Base-by-base conservation (phyloP, 768 basidiomycete genomes). In the Rhodotorula paludigena region DNA sequence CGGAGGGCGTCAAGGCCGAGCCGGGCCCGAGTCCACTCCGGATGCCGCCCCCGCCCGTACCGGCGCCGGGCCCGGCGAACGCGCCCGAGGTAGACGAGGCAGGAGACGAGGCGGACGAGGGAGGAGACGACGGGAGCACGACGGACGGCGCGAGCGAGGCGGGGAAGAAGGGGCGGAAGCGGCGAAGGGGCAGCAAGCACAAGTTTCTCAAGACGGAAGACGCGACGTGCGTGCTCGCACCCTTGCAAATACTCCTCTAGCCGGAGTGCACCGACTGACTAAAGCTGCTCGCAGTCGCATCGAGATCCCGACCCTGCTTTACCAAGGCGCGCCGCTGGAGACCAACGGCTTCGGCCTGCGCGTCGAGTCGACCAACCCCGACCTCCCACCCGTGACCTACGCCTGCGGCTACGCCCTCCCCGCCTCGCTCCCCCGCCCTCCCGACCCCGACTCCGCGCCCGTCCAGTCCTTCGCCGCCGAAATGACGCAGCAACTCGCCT, bases 1-100 rank as follows among this genome's bases (percentile, higher is more conserved):
- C 52, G 52, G 35, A 21, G 5, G 21, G 39, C 32, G 56, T 57
- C 56, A 57, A 60, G 58, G 18, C 35, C 25, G 36, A 60, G 39
- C 48, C 28, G 11, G 39, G 41, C 3, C 48, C 36, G 28, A 52
- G 30, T 21, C 59, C 59, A n/a, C 42, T 8, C 10, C 25, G 2
- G 10, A 21, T 36, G 20, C 53, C 53, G 2, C 12, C 36, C 3
- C 35, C 35, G 21, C 7, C 2, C 8, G 23, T 5, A 7, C 23
- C n/a, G 25, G 8, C 38, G 1, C 2, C 53, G 38, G 32, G 9
- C 9, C 7, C 49, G 16, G 7, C 28, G 49, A 52, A 12, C 1
- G 49, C 15, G 18, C 18, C 28, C 28, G 47, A 28, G 25, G n/a
- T 7, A n/a, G n/a, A n/a, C n/a, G n/a, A n/a, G n/a, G n/a, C n/a